phyloP scores from a whole-genome alignment of 139 green algal species.

The Haematococcus sp. region DNA sequence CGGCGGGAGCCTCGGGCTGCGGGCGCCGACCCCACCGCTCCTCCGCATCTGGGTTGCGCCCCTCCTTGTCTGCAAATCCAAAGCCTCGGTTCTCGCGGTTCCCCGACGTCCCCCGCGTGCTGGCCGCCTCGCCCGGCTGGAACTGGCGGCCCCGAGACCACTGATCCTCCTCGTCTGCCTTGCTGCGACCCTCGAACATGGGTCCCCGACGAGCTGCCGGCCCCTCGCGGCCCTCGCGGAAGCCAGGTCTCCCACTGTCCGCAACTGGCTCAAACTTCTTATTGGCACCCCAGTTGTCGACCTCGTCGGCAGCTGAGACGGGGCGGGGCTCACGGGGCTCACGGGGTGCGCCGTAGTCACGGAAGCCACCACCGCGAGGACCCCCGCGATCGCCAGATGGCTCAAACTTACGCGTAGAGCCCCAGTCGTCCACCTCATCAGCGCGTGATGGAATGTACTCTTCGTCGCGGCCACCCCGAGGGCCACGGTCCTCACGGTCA shows the following conservation, averaged over 20 bases:
- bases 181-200: conserved; percentile 18
- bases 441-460: conserved; percentile 69
- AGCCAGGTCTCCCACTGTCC: conserved; percentile 5
- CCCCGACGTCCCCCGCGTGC: conserved; percentile 1
- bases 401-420: conserved; percentile 63
- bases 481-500: conserved; percentile 19
- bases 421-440: conserved; percentile 75
- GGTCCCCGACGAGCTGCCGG: neutral
- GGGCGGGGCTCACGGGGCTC: conserved; percentile 30
- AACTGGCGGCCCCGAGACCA: conserved; percentile 30
- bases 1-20: neutral
- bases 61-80: conserved; percentile 34
- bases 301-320: conserved; percentile 65
- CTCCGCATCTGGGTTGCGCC: conserved; percentile 19
- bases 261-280: conserved; percentile 57
- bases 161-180: conserved; percentile 39
- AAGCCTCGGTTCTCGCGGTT: conserved; percentile 8
- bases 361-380: conserved; percentile 17
- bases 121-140: neutral
- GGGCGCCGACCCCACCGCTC: conserved; percentile 8
- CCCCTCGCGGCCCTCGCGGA: conserved; percentile 13
- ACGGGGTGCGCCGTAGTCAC: conserved; percentile 21
- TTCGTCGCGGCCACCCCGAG: conserved; percentile 18
- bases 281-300: conserved; percentile 68
- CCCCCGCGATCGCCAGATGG: conserved; percentile 38